Base-by-base conservation (phyloP, 2,329 filamentous ascomycete genomes). In the Myriosclerotinia scirpicola region DNA sequence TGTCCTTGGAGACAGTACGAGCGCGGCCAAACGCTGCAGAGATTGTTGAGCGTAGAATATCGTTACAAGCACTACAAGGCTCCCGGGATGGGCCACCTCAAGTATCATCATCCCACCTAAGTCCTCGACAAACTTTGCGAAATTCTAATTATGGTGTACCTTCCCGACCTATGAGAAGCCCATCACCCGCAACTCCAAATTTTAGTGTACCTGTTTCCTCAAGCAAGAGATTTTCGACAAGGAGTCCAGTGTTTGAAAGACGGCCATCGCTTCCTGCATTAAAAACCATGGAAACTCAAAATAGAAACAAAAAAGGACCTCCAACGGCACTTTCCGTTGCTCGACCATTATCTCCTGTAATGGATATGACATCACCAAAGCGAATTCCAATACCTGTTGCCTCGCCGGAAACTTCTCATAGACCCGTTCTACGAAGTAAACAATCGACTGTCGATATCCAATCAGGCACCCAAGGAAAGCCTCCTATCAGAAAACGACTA, bases 181-280 rank as follows among this genome's bases (percentile, higher is more conserved):
- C 66, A 38, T 72, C 72, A 11, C 67, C 71, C 48, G 59, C 69
- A n/a, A 69, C 70, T 48, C 67, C 73, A 36, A 76, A 76, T 61
- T 76, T 76, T 50, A 76, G 74, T 65, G 68, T 75, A 0, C 74
- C 75, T 52, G 71, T 69, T 48, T 69, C 71, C 5, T 74, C 73
- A 20, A 72, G 62, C 44, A 73, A 71, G 56, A 67, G 72, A 22
- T 74, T 67, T 54, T 71, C 46, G 3, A 50, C 44, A 5, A 66
- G 42, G n/a, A 48, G 34, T 38, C 48, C 48, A 68, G 17, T 61
- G 11, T 56, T 67, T 38, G 55, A 68, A 22, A 64, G 40, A 50
- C 7, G 58, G 26, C 65, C n/a, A 67, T 64, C 20, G 60, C 34
- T 64, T 9, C 67, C 66, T 30, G 30, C 56, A 20, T 60, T 38